phyloP scores from a whole-genome alignment of 495 filamentous ascomycete genomes.

The Trichoderma orchidacearum region DNA sequence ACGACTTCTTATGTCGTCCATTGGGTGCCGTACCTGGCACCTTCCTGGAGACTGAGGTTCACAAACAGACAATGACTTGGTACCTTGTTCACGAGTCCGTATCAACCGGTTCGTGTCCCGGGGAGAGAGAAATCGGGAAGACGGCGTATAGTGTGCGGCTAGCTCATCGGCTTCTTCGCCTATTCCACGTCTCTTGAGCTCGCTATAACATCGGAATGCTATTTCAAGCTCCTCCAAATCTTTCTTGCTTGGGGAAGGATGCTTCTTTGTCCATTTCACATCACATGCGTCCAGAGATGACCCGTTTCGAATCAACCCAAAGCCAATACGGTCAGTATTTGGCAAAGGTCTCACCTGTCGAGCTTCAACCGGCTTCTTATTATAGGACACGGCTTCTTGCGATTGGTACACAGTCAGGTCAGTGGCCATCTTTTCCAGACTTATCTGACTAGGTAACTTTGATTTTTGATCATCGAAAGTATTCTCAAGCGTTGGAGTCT shows the following conservation, averaged over 20 bases:
- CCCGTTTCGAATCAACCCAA: background rate
- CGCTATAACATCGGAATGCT: background rate
- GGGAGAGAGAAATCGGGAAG: background rate
- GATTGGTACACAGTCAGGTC: background rate
- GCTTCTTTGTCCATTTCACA: background rate
- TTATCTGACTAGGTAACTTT: background rate
- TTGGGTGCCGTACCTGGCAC: background rate
- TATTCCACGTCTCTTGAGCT: background rate
- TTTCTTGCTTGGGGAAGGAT: slow-evolving; percentile 2
- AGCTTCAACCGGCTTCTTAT: background rate
- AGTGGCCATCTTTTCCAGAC: background rate
- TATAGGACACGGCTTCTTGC: background rate
- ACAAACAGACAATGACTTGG: background rate
- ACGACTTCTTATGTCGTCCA: background rate
- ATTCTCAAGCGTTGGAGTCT: background rate
- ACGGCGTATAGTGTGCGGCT: background rate
- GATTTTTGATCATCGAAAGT: background rate
- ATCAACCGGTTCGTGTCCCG: background rate
- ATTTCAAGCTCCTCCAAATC: background rate
- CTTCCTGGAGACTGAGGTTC: background rate
- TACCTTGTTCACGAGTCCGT: background rate
- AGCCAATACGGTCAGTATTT: background rate
- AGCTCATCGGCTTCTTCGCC: background rate
- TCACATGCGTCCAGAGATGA: background rate
- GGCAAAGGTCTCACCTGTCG: background rate